Evolutionary conservation across 768 basidiomycete genomes (phyloP).

Genomic region (Holtermannia corniformis): DNA sequence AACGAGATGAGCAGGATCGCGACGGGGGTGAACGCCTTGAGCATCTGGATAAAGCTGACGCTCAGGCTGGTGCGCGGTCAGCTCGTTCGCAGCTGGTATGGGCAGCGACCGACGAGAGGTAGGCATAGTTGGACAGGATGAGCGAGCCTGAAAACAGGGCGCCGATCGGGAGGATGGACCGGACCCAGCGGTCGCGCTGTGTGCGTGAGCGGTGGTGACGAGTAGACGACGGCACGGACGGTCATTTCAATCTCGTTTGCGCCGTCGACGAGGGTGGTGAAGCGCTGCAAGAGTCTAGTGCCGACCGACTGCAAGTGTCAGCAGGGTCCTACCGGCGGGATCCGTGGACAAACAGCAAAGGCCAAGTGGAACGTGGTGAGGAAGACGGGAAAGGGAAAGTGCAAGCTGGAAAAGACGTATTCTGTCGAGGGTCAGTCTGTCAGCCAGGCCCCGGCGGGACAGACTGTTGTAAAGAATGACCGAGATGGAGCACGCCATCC

Average conservation of each 20-base stretch:
- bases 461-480: constrained; percentile 90
- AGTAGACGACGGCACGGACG: constrained; percentile 15
- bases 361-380: constrained; percentile 77
- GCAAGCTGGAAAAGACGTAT: constrained; percentile 46
- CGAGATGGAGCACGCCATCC: constrained; percentile 78
- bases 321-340: no score
- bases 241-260: constrained; percentile 53
- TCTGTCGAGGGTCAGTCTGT: constrained; percentile 9
- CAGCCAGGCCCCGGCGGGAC: constrained; percentile 56
- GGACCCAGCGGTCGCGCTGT: constrained; percentile 50
- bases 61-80: no score
- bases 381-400: constrained; percentile 86
- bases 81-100: neutral
- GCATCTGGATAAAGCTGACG: constrained; percentile 96
- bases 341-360: constrained; percentile 54
- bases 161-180: constrained; percentile 88
- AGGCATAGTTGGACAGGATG: constrained; percentile 86
- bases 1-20: constrained; percentile 73
- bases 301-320: constrained; percentile 20
- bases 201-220: neutral
- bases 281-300: constrained; percentile 37
- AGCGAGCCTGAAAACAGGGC: constrained; percentile 87
- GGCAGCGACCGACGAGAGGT: constrained; percentile 57
- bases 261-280: constrained; percentile 38
- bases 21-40: constrained; percentile 52